A percentile compares a stretch with the other conserved stretches of the same genome.
Evolutionary conservation across 1,284 basidiomycete species (phyloP).

Genomic region (Marasmius sp.): DNA sequence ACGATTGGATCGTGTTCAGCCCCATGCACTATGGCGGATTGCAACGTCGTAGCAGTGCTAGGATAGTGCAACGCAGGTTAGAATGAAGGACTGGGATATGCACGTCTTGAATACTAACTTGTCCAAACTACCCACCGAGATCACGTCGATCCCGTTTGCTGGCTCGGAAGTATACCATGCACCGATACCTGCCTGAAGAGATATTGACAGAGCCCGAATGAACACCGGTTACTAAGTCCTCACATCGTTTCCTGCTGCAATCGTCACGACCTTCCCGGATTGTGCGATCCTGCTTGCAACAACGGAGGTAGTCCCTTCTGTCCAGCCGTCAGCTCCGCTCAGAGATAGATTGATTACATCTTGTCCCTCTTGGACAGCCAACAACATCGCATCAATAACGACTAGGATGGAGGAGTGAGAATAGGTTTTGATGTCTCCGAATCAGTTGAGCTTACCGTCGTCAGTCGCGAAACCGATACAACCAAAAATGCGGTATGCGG

Average conservation of each 20-base stretch:
- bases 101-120: slow-evolving; percentile 24
- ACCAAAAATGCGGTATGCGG: slow-evolving; percentile 50
- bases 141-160: slow-evolving; percentile 37
- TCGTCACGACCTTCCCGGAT: slow-evolving; percentile 46
- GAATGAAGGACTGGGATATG: background rate
- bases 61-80: background rate
- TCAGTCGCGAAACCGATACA: slow-evolving; percentile 44
- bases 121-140: slow-evolving; percentile 41
- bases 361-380: slow-evolving; percentile 36
- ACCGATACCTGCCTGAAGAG: slow-evolving; percentile 26
- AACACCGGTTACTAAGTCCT: slow-evolving; percentile 4
- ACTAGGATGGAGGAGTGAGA: slow-evolving; percentile 22
- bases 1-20: slow-evolving; percentile 40
- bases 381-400: slow-evolving; percentile 38
- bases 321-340: slow-evolving; percentile 52
- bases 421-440: background rate
- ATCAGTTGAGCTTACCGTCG: slow-evolving; percentile 34
- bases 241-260: slow-evolving; percentile 35
- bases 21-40: slow-evolving; percentile 39
- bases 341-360: slow-evolving; percentile 58
- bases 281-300: slow-evolving; percentile 45
- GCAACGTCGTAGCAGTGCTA: slow-evolving; percentile 37
- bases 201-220: background rate
- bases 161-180: slow-evolving; percentile 41
- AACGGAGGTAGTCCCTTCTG: slow-evolving; percentile 41